phyloP scores from a whole-genome alignment of 2,329 filamentous ascomycete species.

The Aspergillus arachidicola region DNA sequence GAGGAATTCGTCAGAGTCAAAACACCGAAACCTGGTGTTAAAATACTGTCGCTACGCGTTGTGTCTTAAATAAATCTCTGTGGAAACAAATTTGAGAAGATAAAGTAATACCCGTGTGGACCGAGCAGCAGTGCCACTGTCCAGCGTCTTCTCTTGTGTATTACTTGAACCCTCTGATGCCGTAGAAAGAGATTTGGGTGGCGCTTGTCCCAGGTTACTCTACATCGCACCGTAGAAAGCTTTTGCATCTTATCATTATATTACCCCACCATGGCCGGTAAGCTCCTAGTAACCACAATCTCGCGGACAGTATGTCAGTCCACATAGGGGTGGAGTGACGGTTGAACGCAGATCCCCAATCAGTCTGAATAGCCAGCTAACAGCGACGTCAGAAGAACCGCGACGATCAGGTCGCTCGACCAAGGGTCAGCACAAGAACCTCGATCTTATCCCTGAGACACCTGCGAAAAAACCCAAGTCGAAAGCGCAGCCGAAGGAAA shows the following conservation, averaged over 20 bases:
- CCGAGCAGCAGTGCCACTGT: slow-evolving; percentile 31
- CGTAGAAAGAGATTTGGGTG: slow-evolving; percentile 43
- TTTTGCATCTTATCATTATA: slow-evolving; percentile 18
- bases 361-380: slow-evolving; percentile 32
- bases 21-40: slow-evolving; percentile 18
- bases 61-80: slow-evolving; percentile 25
- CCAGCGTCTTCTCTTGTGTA: slow-evolving; percentile 41
- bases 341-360: slow-evolving; percentile 10
- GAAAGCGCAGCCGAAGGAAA: slow-evolving; percentile 51
- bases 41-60: slow-evolving; percentile 18
- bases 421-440: slow-evolving; percentile 93
- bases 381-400: slow-evolving; percentile 68
- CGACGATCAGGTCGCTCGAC: slow-evolving; percentile 93
- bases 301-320: slow-evolving; percentile 10
- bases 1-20: slow-evolving; percentile 23
- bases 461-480: slow-evolving; percentile 50
- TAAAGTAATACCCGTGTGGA: slow-evolving; percentile 38
- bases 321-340: slow-evolving; percentile 8
- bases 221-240: slow-evolving; percentile 41
- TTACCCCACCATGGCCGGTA: slow-evolving; percentile 61
- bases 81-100: slow-evolving; percentile 24
- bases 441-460: slow-evolving; percentile 69
- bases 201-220: slow-evolving; percentile 23
- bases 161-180: slow-evolving; percentile 43
- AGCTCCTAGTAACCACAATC: slow-evolving; percentile 47